Percentiles rank a stretch among this genome's conserved stretches.
These are phyloP conservation scores for Trichoderma cornu-damae DNA, from an alignment of 2,329 filamentous ascomycete species.

Conservation along the genomic window DNA sequence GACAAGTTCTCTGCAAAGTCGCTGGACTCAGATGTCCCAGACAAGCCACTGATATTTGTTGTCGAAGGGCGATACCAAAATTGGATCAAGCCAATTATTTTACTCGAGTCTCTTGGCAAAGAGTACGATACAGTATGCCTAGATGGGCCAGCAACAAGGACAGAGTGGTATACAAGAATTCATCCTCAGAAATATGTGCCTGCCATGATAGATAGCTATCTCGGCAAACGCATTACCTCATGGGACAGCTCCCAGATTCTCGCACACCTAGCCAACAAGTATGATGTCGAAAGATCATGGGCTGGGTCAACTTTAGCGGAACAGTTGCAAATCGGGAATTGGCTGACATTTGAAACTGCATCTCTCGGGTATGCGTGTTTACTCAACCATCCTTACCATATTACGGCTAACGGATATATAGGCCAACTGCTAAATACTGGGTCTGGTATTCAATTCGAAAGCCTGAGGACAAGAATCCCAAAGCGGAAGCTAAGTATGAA, in stretches of 20 bases:
- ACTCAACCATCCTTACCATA: background rate
- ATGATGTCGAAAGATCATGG: conserved; percentile 7
- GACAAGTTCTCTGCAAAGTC: conserved; percentile 5
- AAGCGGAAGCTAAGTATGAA: conserved; percentile 5
- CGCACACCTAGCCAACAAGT: conserved; percentile 2
- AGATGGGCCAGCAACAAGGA: conserved; percentile 9
- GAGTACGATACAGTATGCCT: conserved; percentile 11
- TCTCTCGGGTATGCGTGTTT: conserved; percentile 16
- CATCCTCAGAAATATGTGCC: conserved; percentile 18
- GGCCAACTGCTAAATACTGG: conserved; percentile 14
- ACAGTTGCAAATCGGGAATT: conserved; percentile 11
- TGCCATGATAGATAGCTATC: conserved; percentile 11
- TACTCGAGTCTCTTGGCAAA: conserved; percentile 4
- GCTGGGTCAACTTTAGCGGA: background rate
- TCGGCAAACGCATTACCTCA: conserved; percentile 4
- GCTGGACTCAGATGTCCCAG: conserved; percentile 6
- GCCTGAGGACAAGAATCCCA: conserved; percentile 10
- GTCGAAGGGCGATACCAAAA: conserved; percentile 15
- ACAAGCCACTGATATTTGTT: conserved; percentile 16
- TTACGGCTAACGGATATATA: background rate
- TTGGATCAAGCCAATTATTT: conserved; percentile 17
- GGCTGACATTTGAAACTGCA: conserved; percentile 17
- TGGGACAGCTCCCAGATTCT: conserved; percentile 18
- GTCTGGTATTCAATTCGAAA: conserved; percentile 16
- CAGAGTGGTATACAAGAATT: conserved; percentile 12